Conservation (phyloP, 192 early-diverging fungal genomes). For the Phlyctochytrium planicorne region DNA sequence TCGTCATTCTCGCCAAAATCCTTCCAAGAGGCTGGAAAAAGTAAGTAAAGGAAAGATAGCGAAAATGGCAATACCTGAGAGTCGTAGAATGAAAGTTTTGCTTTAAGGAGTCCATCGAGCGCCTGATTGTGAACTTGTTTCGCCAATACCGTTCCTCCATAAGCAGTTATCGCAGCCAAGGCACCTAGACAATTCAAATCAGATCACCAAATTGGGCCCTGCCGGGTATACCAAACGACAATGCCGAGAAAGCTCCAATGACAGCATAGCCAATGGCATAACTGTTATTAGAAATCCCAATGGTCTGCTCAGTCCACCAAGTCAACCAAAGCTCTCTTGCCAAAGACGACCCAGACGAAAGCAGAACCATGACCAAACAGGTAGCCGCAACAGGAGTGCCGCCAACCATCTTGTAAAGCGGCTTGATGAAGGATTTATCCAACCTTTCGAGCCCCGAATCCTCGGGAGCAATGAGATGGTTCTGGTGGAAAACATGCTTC, state of each 20-base stretch:
- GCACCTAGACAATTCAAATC: neutral
- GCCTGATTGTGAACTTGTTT: conserved; percentile 43
- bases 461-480: no score
- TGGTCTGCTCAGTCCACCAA: neutral
- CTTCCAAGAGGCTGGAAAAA: conserved; percentile 57
- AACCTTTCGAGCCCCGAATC: no score
- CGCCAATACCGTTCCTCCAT: no score
- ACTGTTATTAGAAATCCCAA: neutral
- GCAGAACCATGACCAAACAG: no score
- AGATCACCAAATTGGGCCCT: neutral
- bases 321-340: neutral
- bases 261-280: neutral
- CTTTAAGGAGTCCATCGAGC: conserved; percentile 39
- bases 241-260: neutral
- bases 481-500: no score
- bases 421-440: no score
- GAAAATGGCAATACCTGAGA: neutral
- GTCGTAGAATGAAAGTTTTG: conserved; percentile 63
- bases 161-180: neutral
- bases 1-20: conserved; percentile 63
- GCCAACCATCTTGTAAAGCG: no score
- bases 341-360: neutral
- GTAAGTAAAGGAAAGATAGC: neutral
- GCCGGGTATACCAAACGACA: neutral
- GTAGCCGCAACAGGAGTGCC: no score